Evolutionary conservation across 352 stramenopile genomes (phyloP).

Genomic region (Blastocystis sp.): DNA sequence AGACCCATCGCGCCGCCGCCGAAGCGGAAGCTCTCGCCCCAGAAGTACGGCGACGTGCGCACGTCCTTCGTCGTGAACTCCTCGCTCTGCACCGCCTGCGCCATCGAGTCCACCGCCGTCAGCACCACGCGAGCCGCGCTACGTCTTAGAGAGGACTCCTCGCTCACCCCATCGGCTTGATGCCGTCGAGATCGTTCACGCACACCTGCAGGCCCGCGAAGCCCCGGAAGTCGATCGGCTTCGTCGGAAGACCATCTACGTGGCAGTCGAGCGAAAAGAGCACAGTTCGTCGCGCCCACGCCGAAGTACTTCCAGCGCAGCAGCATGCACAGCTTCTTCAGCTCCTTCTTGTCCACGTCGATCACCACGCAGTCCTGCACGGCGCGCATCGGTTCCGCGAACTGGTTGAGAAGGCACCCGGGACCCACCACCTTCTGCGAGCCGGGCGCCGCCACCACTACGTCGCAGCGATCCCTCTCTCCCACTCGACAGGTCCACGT

Average conservation of each 20-base stretch:
- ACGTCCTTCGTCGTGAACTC: neutral
- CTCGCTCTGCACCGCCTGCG: neutral
- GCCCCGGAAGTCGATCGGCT: neutral
- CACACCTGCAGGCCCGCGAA: conserved; percentile 34
- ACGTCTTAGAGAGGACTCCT: neutral
- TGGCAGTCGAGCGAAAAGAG: neutral
- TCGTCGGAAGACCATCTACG: neutral
- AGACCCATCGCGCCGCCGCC: conserved; percentile 14
- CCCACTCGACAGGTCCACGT: conserved; percentile 14
- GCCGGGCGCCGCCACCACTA: neutral
- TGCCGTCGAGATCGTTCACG: conserved; percentile 23
- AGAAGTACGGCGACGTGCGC: neutral
- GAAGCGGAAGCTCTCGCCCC: conserved; percentile 36
- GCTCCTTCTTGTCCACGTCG: conserved; percentile 35
- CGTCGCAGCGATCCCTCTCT: neutral
- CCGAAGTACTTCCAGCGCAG: conserved; percentile 38
- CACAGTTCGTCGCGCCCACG: neutral
- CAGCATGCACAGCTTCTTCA: conserved; percentile 41
- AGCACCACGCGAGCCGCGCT: conserved; percentile 9
- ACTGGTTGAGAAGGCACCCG: conserved; percentile 28
- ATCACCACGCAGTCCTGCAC: conserved; percentile 22
- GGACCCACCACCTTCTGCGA: neutral
- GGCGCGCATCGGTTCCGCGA: neutral
- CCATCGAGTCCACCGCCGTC: neutral
- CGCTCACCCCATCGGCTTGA: neutral